phyloP scores from a whole-genome alignment of 352 stramenopile species.

The Phytophthora pistaciae region DNA sequence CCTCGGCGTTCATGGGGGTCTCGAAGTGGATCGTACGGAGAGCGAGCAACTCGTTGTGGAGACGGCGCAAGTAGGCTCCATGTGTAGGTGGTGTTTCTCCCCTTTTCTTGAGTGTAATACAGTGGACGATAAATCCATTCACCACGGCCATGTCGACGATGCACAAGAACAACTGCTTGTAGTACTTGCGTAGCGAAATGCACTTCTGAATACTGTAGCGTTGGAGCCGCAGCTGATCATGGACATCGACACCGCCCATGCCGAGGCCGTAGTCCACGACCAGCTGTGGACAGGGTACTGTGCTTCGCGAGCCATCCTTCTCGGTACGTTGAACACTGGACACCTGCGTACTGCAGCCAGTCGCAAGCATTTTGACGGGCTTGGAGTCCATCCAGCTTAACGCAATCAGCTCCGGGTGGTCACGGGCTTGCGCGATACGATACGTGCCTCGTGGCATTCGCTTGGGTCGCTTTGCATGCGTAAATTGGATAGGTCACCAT shows the following conservation, averaged over 20 bases:
- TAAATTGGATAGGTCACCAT: conserved; percentile 24
- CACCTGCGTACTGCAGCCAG: conserved; percentile 13
- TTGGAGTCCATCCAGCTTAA: conserved; percentile 23
- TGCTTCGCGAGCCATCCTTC: neutral
- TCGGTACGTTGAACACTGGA: conserved; percentile 7
- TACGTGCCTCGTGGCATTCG: conserved; percentile 13
- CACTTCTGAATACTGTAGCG: neutral
- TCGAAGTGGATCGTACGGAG: neutral
- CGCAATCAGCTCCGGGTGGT: conserved; percentile 13
- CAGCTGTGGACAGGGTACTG: neutral
- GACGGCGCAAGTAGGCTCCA: conserved; percentile 6
- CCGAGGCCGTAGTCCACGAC: neutral
- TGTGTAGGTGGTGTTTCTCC: neutral
- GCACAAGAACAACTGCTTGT: neutral
- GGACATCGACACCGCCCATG: neutral
- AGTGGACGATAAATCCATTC: conserved; percentile 21
- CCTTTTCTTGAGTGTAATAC: conserved; percentile 4
- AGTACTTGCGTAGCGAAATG: neutral
- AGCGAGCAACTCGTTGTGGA: neutral
- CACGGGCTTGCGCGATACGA: conserved; percentile 7
- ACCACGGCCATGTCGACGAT: neutral
- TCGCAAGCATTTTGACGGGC: conserved; percentile 24
- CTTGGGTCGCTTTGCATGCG: conserved; percentile 15
- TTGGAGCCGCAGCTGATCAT: neutral
- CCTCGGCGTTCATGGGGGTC: conserved; percentile 8